These are phyloP conservation scores for Globisporangium splendens DNA, from an alignment of 352 stramenopile species.

Conservation along the genomic window DNA sequence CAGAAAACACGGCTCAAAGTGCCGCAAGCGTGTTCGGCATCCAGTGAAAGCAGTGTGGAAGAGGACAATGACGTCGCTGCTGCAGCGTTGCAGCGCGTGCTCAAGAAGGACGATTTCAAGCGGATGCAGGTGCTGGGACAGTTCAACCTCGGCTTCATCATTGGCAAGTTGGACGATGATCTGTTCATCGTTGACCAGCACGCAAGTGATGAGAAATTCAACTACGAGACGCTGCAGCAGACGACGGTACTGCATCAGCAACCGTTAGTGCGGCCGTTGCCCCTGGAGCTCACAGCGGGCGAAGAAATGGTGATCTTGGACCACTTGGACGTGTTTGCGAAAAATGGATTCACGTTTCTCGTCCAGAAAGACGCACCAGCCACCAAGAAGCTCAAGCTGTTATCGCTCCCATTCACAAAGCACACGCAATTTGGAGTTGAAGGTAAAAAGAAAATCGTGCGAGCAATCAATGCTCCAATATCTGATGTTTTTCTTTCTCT, in stretches of 20 bases:
- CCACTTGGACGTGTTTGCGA: conserved; percentile 91
- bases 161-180: conserved; percentile 86
- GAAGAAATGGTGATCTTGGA: conserved; percentile 95
- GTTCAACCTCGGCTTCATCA: conserved; percentile 98
- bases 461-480: no score
- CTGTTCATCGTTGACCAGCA: conserved; percentile 99
- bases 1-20: conserved; percentile 22
- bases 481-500: no score
- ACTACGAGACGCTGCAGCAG: conserved; percentile 69
- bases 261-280: conserved; percentile 90
- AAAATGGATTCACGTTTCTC: conserved; percentile 92
- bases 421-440: conserved; percentile 83
- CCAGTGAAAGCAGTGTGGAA: conserved; percentile 15
- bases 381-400: conserved; percentile 62
- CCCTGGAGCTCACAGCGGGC: conserved; percentile 88
- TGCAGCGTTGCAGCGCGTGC: conserved; percentile 57
- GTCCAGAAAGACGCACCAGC: conserved; percentile 43
- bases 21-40: conserved; percentile 33
- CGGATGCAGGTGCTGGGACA: conserved; percentile 93
- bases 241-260: conserved; percentile 94
- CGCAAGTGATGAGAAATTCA: conserved; percentile 94
- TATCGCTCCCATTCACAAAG: conserved; percentile 87
- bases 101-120: conserved; percentile 91
- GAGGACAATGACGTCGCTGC: conserved; percentile 42
- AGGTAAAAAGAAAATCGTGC: conserved; percentile 28